phyloP scores from a whole-genome alignment of 2,329 filamentous ascomycete species.

The Neofusicoccum ribis region DNA sequence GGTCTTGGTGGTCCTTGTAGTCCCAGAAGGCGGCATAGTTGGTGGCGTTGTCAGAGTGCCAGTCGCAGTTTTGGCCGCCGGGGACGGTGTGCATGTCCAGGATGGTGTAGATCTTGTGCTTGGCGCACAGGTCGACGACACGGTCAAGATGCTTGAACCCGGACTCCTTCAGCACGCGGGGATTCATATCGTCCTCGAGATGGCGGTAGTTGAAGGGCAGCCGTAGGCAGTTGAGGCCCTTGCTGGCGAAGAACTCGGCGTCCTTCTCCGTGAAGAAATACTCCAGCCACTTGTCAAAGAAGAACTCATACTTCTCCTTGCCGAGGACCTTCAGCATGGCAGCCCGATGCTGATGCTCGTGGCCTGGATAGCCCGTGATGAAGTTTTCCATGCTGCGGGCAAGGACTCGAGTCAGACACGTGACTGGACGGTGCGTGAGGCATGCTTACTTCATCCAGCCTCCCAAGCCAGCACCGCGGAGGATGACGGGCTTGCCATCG shows the following conservation, averaged over 20 bases:
- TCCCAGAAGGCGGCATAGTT: slow-evolving; percentile 53
- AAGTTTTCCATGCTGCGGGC: slow-evolving; percentile 58
- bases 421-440: too few species aligned
- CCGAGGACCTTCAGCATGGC: slow-evolving; percentile 57
- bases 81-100: slow-evolving; percentile 36
- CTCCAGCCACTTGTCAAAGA: slow-evolving; percentile 57
- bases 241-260: slow-evolving; percentile 57
- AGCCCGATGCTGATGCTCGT: slow-evolving; percentile 57
- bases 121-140: slow-evolving; percentile 50
- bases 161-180: slow-evolving; percentile 47
- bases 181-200: slow-evolving; percentile 56
- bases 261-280: slow-evolving; percentile 62
- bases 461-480: slow-evolving; percentile 50
- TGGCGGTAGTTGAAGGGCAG: slow-evolving; percentile 63
- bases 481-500: slow-evolving; percentile 47
- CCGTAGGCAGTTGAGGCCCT: slow-evolving; percentile 60
- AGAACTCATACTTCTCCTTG: slow-evolving; percentile 56
- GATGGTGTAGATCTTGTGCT: slow-evolving; percentile 52
- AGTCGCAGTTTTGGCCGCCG: slow-evolving; percentile 3
- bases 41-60: slow-evolving; percentile 28
- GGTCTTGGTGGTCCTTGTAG: slow-evolving; percentile 52
- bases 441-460: slow-evolving; percentile 45
- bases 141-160: slow-evolving; percentile 54
- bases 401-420: background rate
- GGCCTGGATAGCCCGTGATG: slow-evolving; percentile 63